A percentile compares a stretch with the other conserved stretches of the same genome.
Evolutionary conservation across 305 asterid species (phyloP).

Genomic region (Fraxinus angustifolia): DNA sequence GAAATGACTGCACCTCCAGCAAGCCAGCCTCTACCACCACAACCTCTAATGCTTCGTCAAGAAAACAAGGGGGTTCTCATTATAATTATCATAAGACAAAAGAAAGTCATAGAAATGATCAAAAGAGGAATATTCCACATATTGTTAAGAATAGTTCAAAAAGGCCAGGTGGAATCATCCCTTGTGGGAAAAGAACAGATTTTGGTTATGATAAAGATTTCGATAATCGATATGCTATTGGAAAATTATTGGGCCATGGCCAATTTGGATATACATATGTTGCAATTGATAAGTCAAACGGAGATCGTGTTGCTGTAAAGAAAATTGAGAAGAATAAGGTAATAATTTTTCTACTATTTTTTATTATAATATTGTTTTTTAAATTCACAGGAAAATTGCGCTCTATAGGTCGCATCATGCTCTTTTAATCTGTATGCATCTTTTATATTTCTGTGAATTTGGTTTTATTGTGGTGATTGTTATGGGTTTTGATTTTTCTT

Average conservation of each 20-base stretch:
- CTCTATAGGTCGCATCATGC: neutral
- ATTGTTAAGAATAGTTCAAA: slow-evolving; percentile 39
- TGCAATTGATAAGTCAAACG: slow-evolving; percentile 60
- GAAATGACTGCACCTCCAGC: slow-evolving; percentile 27
- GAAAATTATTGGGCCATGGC: slow-evolving; percentile 78
- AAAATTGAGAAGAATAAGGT: slow-evolving; percentile 79
- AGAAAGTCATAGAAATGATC: slow-evolving; percentile 34
- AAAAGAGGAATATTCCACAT: slow-evolving; percentile 36
- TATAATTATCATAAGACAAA: slow-evolving; percentile 31
- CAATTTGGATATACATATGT: slow-evolving; percentile 83
- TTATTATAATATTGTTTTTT: neutral
- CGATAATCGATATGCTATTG: slow-evolving; percentile 50
- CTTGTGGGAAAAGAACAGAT: slow-evolving; percentile 75
- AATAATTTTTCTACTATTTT: neutral
- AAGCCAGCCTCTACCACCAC: slow-evolving; percentile 20
- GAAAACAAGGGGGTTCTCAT: slow-evolving; percentile 33
- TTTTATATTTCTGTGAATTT: slow-evolving; percentile 17
- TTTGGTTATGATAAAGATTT: slow-evolving; percentile 79
- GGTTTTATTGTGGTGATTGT: slow-evolving; percentile 3
- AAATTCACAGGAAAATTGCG: neutral
- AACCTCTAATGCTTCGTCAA: slow-evolving; percentile 8
- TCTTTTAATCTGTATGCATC: neutral
- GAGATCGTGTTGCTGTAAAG: slow-evolving; percentile 84
- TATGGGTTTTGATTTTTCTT: slow-evolving; percentile 1
- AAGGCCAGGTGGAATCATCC: slow-evolving; percentile 49